These are phyloP conservation scores for Thymus mandschuricus DNA, from an alignment of 257 asterid species.

Conservation along the genomic window DNA sequence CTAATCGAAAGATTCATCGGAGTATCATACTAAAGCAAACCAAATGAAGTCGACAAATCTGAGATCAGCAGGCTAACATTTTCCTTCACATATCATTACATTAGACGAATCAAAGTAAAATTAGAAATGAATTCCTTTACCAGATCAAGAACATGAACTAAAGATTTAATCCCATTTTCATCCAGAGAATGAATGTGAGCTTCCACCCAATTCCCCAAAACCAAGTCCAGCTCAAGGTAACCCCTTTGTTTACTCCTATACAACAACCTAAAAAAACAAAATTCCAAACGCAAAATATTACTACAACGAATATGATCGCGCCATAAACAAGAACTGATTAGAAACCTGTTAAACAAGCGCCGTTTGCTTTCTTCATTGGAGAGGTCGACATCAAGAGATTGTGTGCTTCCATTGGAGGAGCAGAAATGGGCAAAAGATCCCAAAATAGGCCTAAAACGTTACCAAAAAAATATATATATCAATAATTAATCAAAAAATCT, in stretches of 20 bases:
- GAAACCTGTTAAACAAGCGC: conserved; percentile 74
- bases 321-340: neutral
- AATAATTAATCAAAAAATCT: neutral
- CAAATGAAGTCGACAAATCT: neutral
- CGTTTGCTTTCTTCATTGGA: conserved; percentile 75
- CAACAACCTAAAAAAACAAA: conserved; percentile 52
- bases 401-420: conserved; percentile 48
- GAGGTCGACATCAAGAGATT: conserved; percentile 54
- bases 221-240: conserved; percentile 80
- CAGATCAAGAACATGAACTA: conserved; percentile 79
- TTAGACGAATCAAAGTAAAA: neutral
- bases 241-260: conserved; percentile 97
- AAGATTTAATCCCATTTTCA: conserved; percentile 66
- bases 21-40: neutral
- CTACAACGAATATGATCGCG: neutral
- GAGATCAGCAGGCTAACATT: neutral
- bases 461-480: neutral
- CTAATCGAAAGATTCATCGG: neutral
- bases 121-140: conserved; percentile 33
- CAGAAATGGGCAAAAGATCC: conserved; percentile 51
- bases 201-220: conserved; percentile 93
- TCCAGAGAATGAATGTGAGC: conserved; percentile 77
- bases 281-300: neutral
- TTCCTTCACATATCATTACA: neutral
- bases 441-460: conserved; percentile 53